phyloP scores from a whole-genome alignment of 2,329 filamentous ascomycete species.

The Aspergillus melleus region DNA sequence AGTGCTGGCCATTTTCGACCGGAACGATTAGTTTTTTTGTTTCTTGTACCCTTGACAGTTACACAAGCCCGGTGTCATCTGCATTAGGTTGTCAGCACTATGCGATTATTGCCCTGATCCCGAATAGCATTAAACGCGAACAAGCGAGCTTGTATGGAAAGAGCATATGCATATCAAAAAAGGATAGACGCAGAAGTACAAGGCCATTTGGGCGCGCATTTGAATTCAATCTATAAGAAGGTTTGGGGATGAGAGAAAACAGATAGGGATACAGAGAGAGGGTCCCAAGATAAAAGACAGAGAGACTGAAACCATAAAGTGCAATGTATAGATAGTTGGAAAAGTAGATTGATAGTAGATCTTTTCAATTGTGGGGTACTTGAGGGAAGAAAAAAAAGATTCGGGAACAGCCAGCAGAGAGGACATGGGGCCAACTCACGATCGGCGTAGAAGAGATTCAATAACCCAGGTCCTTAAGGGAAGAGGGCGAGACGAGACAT shows the following conservation, averaged over 20 bases:
- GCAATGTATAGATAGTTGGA: conserved; percentile 1
- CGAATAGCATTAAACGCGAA: neutral
- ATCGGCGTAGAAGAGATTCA: conserved; percentile 29
- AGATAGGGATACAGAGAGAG: neutral
- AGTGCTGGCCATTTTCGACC: conserved; percentile 39
- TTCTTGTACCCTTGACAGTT: conserved; percentile 28
- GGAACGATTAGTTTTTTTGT: conserved; percentile 20
- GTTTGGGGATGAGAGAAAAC: neutral
- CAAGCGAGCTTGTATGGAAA: neutral
- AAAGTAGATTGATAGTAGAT: conserved; percentile 2
- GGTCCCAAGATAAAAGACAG: neutral
- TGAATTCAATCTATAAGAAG: neutral
- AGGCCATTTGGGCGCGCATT: neutral
- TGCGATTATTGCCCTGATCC: neutral
- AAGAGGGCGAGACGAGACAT: conserved; percentile 2
- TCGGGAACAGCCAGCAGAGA: conserved; percentile 5
- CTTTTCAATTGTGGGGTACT: conserved; percentile 1
- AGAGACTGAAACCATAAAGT: neutral
- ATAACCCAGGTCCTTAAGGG: conserved; percentile 18
- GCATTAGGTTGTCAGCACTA: conserved; percentile 20
- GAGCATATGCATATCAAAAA: neutral
- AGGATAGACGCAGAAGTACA: neutral
- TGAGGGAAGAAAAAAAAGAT: conserved; percentile 7
- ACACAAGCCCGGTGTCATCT: conserved; percentile 36
- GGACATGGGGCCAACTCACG: conserved; percentile 31